Conservation (phyloP, 495 filamentous ascomycete genomes). For the Cercophora samala region DNA sequence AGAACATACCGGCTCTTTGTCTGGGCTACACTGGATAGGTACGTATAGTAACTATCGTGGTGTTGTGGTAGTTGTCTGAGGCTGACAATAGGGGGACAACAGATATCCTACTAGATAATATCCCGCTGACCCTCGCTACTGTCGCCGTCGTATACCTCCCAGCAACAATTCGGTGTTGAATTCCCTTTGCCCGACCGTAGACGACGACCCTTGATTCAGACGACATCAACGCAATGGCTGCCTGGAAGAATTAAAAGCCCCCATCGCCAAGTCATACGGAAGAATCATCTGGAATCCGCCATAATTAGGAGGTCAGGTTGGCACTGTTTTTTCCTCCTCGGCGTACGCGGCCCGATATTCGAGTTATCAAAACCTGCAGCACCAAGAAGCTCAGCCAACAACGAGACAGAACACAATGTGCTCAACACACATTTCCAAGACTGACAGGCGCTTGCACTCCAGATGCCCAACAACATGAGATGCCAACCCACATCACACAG, state of each 20-base stretch:
- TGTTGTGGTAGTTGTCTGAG: neutral
- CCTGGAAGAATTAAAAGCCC: neutral
- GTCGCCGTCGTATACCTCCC: neutral
- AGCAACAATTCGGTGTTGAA: neutral
- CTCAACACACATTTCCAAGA: neutral
- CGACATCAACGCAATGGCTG: neutral
- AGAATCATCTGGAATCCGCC: neutral
- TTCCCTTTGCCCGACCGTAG: neutral
- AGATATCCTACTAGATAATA: neutral
- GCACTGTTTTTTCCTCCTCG: neutral
- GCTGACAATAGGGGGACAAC: neutral
- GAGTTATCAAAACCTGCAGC: neutral
- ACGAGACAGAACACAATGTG: neutral
- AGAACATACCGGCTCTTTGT: neutral
- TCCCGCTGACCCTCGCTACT: neutral
- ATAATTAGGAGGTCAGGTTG: neutral
- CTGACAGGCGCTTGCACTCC: neutral
- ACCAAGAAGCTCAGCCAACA: constrained; percentile 5
- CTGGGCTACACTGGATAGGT: too few species aligned
- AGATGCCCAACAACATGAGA: neutral
- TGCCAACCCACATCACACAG: constrained; percentile 2
- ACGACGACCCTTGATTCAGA: neutral
- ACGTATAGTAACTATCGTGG: too few species aligned
- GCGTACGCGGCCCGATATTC: constrained; percentile 2
- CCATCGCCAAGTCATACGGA: neutral